Percentiles rank a stretch among this genome's conserved stretches.
These are phyloP conservation scores for Elaeagnus macrophylla DNA, from an alignment of 306 rosid genomes.

Conservation along the genomic window DNA sequence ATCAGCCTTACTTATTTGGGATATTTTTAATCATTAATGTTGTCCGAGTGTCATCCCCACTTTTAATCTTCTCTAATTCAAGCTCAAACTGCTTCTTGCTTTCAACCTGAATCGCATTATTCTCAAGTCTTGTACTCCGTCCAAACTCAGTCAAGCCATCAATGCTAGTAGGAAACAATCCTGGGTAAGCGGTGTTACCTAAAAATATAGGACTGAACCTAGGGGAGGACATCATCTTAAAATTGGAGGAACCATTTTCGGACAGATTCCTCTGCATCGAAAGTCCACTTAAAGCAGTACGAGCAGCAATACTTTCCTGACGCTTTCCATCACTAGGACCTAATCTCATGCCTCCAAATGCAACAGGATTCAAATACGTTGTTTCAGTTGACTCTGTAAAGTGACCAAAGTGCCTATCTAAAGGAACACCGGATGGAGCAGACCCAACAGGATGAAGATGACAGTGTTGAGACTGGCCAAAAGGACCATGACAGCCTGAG, in stretches of 20 bases:
- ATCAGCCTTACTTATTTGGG: conserved; percentile 72
- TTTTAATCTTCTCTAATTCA: conserved; percentile 69
- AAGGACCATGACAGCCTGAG: conserved; percentile 41
- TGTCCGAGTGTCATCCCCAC: conserved; percentile 73
- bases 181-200: conserved; percentile 55
- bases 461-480: conserved; percentile 12
- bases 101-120: conserved; percentile 50
- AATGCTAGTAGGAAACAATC: conserved; percentile 34
- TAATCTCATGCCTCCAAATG: conserved; percentile 48
- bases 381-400: conserved; percentile 73
- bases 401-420: conserved; percentile 56
- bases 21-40: conserved; percentile 92
- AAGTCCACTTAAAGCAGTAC: conserved; percentile 40
- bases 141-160: conserved; percentile 60
- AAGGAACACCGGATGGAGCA: conserved; percentile 81
- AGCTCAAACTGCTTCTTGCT: conserved; percentile 80
- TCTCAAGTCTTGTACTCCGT: conserved; percentile 56
- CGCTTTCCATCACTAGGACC: conserved; percentile 52
- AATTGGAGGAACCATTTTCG: conserved; percentile 58
- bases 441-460: conserved; percentile 76
- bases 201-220: conserved; percentile 53
- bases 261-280: conserved; percentile 49
- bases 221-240: conserved; percentile 60
- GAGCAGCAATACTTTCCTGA: conserved; percentile 45
- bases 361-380: conserved; percentile 40